Percentiles rank a stretch among this genome's conserved stretches.
Evolutionary conservation across 441 rosid species (phyloP).

Genomic region (Corymbia calophylla): DNA sequence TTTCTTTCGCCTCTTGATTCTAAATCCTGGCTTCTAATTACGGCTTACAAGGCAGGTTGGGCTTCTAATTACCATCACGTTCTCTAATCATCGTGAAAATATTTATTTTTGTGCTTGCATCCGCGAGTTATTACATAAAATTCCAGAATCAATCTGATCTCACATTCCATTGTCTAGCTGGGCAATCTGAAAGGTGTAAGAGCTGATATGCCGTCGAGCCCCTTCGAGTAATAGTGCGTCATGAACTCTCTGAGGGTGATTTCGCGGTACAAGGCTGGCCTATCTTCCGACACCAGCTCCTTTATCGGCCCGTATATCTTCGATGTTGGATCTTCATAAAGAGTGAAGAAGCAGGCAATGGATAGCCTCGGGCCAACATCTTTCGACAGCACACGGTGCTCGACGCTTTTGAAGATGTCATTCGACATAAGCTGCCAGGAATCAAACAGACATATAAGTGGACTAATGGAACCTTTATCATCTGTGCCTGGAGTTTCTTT

Average conservation of each 20-base stretch:
- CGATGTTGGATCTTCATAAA: not conserved
- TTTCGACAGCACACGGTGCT: constrained; percentile 16
- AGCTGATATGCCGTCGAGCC: constrained; percentile 10
- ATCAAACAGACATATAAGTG: not conserved
- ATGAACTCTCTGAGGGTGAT: constrained; percentile 7
- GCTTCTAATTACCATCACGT: not conserved
- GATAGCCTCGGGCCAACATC: constrained; percentile 11
- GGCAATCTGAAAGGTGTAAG: not conserved
- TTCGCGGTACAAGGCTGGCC: constrained; percentile 2
- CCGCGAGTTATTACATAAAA: not conserved
- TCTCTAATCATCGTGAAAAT: not conserved
- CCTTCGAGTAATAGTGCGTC: not conserved
- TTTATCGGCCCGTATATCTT: constrained; percentile 14
- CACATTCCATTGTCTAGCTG: not conserved
- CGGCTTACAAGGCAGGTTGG: not conserved
- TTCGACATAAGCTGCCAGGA: constrained; percentile 11
- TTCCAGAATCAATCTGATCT: not conserved
- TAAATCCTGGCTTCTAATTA: not conserved
- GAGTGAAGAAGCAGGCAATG: constrained; percentile 3
- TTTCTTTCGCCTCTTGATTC: not conserved
- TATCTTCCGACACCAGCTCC: constrained; percentile 17
- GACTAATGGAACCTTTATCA: not conserved
- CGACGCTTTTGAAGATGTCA: constrained; percentile 17
- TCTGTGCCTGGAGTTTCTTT: not conserved
- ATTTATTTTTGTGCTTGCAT: not conserved